These are phyloP conservation scores for Sclerotinia trifoliorum DNA, from an alignment of 2,329 filamentous ascomycete genomes.

Conservation along the genomic window DNA sequence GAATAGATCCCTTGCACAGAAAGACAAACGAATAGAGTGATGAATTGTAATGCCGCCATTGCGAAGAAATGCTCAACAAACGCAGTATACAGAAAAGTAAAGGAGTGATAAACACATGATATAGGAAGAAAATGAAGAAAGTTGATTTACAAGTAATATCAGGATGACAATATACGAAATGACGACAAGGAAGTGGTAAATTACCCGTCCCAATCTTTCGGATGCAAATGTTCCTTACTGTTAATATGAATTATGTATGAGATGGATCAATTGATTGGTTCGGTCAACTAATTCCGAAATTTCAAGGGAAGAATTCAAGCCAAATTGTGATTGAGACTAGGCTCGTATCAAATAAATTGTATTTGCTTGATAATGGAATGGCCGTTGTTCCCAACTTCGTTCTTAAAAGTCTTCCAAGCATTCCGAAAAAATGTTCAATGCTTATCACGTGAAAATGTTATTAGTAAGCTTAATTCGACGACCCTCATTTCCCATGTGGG, in stretches of 20 bases:
- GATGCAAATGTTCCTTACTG: neutral
- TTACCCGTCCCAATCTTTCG: conserved; percentile 5
- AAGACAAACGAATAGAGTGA: conserved; percentile 26
- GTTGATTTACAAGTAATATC: conserved; percentile 14
- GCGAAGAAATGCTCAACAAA: neutral
- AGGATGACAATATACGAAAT: conserved; percentile 20
- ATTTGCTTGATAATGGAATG: no score
- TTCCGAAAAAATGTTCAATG: neutral
- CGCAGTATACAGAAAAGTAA: neutral
- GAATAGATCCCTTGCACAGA: conserved; percentile 29
- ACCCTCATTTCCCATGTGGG: neutral
- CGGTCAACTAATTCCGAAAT: neutral
- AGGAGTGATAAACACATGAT: conserved; percentile 3
- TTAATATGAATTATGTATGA: conserved; percentile 23
- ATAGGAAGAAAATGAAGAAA: conserved; percentile 11
- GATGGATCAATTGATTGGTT: conserved; percentile 20
- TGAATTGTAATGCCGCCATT: conserved; percentile 26
- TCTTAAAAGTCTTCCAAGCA: neutral
- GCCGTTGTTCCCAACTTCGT: neutral
- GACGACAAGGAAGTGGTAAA: conserved; percentile 8
- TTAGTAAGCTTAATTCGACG: neutral
- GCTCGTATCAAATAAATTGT: conserved; percentile 30
- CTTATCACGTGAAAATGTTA: conserved; percentile 5
- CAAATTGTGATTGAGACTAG: conserved; percentile 21
- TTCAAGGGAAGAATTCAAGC: neutral